Conservation (phyloP, 2,329 filamentous ascomycete species). For the Fusarium globosum region DNA sequence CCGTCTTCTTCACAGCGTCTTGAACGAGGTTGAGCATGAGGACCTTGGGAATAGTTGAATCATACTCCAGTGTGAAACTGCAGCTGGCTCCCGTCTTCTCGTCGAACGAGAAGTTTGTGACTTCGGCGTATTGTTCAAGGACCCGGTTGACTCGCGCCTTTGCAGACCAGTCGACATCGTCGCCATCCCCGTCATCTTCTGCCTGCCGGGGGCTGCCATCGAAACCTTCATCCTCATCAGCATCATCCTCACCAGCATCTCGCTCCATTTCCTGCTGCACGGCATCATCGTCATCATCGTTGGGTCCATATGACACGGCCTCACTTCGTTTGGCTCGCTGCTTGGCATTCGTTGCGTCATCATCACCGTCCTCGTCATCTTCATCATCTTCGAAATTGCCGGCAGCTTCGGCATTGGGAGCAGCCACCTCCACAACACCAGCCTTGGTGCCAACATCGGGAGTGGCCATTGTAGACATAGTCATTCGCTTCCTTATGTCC, state of each 20-base stretch:
- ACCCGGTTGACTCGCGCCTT: conserved; percentile 72
- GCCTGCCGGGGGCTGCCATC: conserved; percentile 60
- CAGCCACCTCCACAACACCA: conserved; percentile 64
- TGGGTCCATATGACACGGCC: conserved; percentile 88
- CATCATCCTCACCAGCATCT: conserved; percentile 69
- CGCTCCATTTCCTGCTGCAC: conserved; percentile 73
- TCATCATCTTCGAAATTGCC: conserved; percentile 56
- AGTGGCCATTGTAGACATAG: conserved; percentile 73
- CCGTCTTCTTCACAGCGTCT: conserved; percentile 77
- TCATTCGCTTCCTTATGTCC: conserved; percentile 85
- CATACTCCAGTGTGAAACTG: conserved; percentile 85
- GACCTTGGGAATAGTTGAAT: conserved; percentile 84
- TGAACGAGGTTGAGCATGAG: conserved; percentile 94
- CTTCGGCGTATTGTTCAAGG: conserved; percentile 70
- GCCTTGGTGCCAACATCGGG: conserved; percentile 75
- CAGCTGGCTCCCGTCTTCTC: conserved; percentile 78
- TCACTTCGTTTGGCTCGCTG: conserved; percentile 80
- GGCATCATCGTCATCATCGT: conserved; percentile 89
- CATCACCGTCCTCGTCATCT: conserved; percentile 77
- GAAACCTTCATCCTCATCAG: conserved; percentile 67
- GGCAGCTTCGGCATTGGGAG: conserved; percentile 48
- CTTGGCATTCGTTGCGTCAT: conserved; percentile 80
- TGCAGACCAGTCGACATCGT: conserved; percentile 53
- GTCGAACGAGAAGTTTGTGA: conserved; percentile 84
- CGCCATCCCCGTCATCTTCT: conserved; percentile 53